Base-by-base conservation (phyloP, 1,284 basidiomycete species). In the Ustilago shanxiensis region DNA sequence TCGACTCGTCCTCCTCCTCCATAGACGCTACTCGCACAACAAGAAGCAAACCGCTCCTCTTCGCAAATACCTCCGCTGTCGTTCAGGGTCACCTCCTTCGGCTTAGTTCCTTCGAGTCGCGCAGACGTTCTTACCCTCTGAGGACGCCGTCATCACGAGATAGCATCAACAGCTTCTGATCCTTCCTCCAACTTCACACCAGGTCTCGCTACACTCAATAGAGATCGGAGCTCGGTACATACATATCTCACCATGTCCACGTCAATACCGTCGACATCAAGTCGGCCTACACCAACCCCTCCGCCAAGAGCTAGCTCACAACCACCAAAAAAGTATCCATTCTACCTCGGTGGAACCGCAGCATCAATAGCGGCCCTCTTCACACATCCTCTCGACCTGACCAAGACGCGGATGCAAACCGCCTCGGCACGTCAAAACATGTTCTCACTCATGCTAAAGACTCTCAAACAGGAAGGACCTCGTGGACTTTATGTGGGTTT, bases 331-430 rank as follows among this genome's bases (percentile, higher is more conserved):
- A 65, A 63, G 16, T 84, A 84, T 60, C 83, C 83, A 10, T 85
- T 84, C 66, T 85, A 76, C 65, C 79, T 86, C 2, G 84, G 83
- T 26, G 85, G 85, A 9, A 61, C 69, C 1, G 79, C 85, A 6
- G 83, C 85, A 1, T 82, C 79, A 16, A 72, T 85, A 49, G 83
- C 85, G 6, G 83, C 85, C 11, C 72, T 71, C 44, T 82, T 77
- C 58, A 87, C 86, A 5, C 86, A 87, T 57, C 86, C 86, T 1
- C 80, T 87, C 39, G 86, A 87, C 54, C 70, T 86, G 5, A 72
- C 77, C 45, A 85, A 85, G 66, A 86, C 86, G 47, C 82, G 86
- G 14, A 86, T 87, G 85, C 86, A 87, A 56, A 87, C 85, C 4
- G 79, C 81, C 10, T 63, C 66, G 0, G 57, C 77, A 10, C 81